Evolutionary conservation across 495 filamentous ascomycete species (phyloP), one percentile per base, ranked within the genome.

Genomic region (Neurospora sp.): DNA sequence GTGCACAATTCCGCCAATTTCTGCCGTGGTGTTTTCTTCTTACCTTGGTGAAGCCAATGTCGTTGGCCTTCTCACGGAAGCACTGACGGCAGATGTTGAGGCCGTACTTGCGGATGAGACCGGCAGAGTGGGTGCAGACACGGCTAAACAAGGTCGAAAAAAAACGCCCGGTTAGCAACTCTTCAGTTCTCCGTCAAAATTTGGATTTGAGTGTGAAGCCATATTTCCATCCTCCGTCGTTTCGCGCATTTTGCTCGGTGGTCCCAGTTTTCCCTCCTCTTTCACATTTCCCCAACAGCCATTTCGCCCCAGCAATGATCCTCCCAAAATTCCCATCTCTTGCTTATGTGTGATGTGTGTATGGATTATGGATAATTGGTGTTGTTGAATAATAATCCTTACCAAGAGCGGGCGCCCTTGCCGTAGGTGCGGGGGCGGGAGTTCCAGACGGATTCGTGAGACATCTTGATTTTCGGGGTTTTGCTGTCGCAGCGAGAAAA

Each of bases 371-470:
- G 54, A 66, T 59, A 27, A 27, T 39, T 54, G 72, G 54, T 54
- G 76, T 38, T 71, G 40, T 35, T 66, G 54, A 16, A 35, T 35
- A 66, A 66, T 9, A 39, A 69, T 71, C 82, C 90, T 78, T 92
- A 97, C 95, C 95, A 99, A 77, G 84, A 79, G 79, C 95, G 92
- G 82, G 93, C 86, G 81, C 95, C 95, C 90, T 98, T 98, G 88
- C 95, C 95, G 88, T 95, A 97, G 83, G 84, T 92, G 85, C 95
- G 92, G 78, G 96, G 96, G 83, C 96, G 94, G 83, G 93, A 97
- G 91, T 95, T 96, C 96, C 96, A 99, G 86, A 99, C 94, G 78
- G 91, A 93, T 88, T 98, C 96, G 94, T 99, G 94, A 90, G 94
- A 94, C 94, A 97, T 97, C 81, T 78, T 93, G 89, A 54, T 74